phyloP scores from a whole-genome alignment of 2,329 filamentous ascomycete genomes.

The Phyllosticta citribraziliensis region DNA sequence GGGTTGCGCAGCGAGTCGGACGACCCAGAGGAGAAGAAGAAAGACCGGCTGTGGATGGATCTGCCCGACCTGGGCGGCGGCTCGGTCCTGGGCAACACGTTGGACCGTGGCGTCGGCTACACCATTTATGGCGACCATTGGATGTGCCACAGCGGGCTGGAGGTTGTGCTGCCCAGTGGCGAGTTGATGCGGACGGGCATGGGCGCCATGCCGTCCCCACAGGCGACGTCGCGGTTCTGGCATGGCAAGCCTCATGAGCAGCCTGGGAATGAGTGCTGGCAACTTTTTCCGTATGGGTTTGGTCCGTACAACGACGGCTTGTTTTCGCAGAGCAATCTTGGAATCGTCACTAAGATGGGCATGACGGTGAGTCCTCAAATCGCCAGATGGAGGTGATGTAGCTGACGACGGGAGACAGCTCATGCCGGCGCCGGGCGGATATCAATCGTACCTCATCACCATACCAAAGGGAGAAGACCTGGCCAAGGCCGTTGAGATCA shows the following conservation, averaged over 20 bases:
- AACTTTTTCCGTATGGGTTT: slow-evolving; percentile 27
- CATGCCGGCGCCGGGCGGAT: slow-evolving; percentile 44
- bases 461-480: slow-evolving; percentile 42
- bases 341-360: slow-evolving; percentile 41
- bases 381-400: neutral
- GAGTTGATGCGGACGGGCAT: slow-evolving; percentile 32
- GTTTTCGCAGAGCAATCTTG: slow-evolving; percentile 27
- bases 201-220: slow-evolving; percentile 26
- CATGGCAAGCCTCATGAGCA: slow-evolving; percentile 9
- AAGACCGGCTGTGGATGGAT: slow-evolving; percentile 34
- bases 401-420: slow-evolving; percentile 25
- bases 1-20: neutral
- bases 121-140: slow-evolving; percentile 33
- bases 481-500: slow-evolving; percentile 38
- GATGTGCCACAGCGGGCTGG: slow-evolving; percentile 35
- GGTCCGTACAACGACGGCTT: slow-evolving; percentile 28
- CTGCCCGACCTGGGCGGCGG: slow-evolving; percentile 26
- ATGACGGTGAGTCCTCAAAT: slow-evolving; percentile 19
- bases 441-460: slow-evolving; percentile 36
- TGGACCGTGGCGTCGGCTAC: slow-evolving; percentile 27
- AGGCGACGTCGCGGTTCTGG: slow-evolving; percentile 3
- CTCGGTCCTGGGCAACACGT: slow-evolving; percentile 25
- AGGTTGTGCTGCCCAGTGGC: slow-evolving; percentile 33
- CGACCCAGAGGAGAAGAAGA: neutral
- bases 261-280: slow-evolving; percentile 18